Evolutionary conservation across 2,329 filamentous ascomycete genomes (phyloP).

Genomic region (Phaeophleospora eucalypticola): DNA sequence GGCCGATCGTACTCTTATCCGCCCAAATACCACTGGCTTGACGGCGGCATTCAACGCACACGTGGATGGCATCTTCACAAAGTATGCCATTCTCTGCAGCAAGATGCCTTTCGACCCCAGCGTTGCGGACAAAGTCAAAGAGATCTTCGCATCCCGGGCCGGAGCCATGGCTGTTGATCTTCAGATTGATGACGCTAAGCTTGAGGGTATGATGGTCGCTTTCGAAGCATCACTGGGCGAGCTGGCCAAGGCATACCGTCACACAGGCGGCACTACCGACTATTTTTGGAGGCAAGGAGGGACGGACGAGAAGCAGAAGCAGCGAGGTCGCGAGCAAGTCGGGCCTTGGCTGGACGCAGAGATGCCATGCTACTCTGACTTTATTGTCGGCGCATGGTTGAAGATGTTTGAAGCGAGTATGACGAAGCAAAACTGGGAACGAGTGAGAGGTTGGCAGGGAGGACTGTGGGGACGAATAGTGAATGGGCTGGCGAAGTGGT

Average conservation of each 20-base stretch:
- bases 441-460: constrained; percentile 46
- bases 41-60: constrained; percentile 51
- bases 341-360: constrained; percentile 51
- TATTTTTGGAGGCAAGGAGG: constrained; percentile 19
- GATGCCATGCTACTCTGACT: constrained; percentile 50
- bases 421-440: constrained; percentile 46
- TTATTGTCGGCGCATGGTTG: constrained; percentile 57
- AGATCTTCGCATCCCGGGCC: constrained; percentile 48
- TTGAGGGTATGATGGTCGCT: constrained; percentile 37
- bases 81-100: constrained; percentile 40
- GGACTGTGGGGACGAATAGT: constrained; percentile 50
- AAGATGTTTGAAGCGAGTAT: constrained; percentile 43
- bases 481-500: constrained; percentile 36
- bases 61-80: constrained; percentile 53
- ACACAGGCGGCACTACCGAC: constrained; percentile 31
- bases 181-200: constrained; percentile 34
- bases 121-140: constrained; percentile 42
- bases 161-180: constrained; percentile 36
- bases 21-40: constrained; percentile 30
- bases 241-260: constrained; percentile 42
- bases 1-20: constrained; percentile 49
- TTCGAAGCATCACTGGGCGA: constrained; percentile 42
- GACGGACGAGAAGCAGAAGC: constrained; percentile 16
- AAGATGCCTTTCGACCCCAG: constrained; percentile 51
- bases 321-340: constrained; percentile 17